Percentiles rank a stretch among this genome's conserved stretches.
Evolutionary conservation across 257 asterid species (phyloP).

Genomic region (Ilex aquifolium): DNA sequence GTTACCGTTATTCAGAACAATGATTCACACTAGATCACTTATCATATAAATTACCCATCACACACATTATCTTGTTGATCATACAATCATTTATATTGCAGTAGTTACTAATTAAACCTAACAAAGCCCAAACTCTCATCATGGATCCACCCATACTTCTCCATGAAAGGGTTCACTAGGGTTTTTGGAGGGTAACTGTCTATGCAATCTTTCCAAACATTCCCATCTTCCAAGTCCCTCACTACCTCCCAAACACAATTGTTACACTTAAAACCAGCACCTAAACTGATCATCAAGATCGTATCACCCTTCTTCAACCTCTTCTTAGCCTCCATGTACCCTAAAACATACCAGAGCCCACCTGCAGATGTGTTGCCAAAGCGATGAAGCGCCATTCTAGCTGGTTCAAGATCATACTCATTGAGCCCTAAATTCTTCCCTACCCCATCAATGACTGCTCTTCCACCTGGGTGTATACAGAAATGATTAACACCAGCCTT

Average conservation of each 20-base stretch:
- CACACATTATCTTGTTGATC: too few species aligned
- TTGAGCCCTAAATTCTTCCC: conserved; percentile 32
- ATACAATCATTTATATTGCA: too few species aligned
- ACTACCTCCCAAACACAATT: conserved; percentile 50
- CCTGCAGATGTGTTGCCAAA: conserved; percentile 62
- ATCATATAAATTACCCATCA: too few species aligned
- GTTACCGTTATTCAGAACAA: too few species aligned
- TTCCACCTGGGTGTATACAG: conserved; percentile 63
- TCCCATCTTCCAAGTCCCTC: conserved; percentile 30
- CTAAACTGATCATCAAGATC: conserved; percentile 45
- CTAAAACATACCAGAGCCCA: conserved; percentile 53
- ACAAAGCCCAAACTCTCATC: conserved; percentile 32
- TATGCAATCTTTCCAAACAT: conserved; percentile 47
- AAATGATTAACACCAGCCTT: conserved; percentile 46
- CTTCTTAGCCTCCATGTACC: conserved; percentile 64
- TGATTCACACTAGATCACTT: too few species aligned
- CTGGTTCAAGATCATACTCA: conserved; percentile 50
- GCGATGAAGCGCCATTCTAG: conserved; percentile 54
- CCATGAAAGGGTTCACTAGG: conserved; percentile 29
- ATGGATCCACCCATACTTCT: conserved; percentile 42
- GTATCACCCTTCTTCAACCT: conserved; percentile 52
- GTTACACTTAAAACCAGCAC: conserved; percentile 61
- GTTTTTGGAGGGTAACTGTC: conserved; percentile 28
- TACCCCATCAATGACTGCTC: conserved; percentile 56
- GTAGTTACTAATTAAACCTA: conserved; percentile 5